Percentiles rank a stretch among this genome's conserved stretches.
Conservation (phyloP, 2,329 filamentous ascomycete species). For the Neophaeococcomyces aloes region DNA sequence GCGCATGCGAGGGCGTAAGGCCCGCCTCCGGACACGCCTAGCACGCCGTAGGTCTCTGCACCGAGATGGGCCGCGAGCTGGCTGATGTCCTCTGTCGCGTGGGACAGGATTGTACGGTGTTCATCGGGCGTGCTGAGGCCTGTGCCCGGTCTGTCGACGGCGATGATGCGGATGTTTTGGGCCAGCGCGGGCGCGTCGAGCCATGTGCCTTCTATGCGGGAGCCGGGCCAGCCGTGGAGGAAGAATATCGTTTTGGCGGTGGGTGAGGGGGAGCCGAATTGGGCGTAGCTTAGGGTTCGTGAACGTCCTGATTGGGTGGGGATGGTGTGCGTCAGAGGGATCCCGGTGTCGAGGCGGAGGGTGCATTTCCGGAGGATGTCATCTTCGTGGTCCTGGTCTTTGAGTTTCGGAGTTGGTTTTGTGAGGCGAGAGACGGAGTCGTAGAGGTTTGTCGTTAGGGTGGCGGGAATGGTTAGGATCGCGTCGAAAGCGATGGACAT, state of each 20-base stretch:
- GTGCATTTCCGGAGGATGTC: too few species aligned
- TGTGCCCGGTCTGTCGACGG: conserved; percentile 35
- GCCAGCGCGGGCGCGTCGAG: conserved; percentile 27
- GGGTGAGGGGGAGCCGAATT: conserved; percentile 28
- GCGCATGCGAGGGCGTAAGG: conserved; percentile 41
- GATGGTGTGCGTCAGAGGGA: too few species aligned
- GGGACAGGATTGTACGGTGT: conserved; percentile 31
- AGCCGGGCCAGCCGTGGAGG: conserved; percentile 36
- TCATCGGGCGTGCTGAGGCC: conserved; percentile 32
- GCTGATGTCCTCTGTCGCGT: conserved; percentile 33
- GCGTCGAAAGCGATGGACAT: too few species aligned
- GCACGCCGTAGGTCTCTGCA: conserved; percentile 33
- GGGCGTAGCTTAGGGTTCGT: conserved; percentile 30
- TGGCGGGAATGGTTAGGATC: too few species aligned
- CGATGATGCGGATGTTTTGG: conserved; percentile 31
- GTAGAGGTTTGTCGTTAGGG: too few species aligned
- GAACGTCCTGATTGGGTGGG: too few species aligned
- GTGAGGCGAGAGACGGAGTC: too few species aligned
- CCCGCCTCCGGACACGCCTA: conserved; percentile 38
- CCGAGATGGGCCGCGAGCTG: conserved; percentile 32
- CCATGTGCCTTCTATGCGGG: conserved; percentile 31
- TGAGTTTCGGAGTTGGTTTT: too few species aligned
- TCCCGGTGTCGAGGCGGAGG: too few species aligned
- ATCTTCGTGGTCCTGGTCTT: too few species aligned
- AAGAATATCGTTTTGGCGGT: conserved; percentile 30